Conservation (phyloP, 768 basidiomycete species). For the Leccinum arenicola region DNA sequence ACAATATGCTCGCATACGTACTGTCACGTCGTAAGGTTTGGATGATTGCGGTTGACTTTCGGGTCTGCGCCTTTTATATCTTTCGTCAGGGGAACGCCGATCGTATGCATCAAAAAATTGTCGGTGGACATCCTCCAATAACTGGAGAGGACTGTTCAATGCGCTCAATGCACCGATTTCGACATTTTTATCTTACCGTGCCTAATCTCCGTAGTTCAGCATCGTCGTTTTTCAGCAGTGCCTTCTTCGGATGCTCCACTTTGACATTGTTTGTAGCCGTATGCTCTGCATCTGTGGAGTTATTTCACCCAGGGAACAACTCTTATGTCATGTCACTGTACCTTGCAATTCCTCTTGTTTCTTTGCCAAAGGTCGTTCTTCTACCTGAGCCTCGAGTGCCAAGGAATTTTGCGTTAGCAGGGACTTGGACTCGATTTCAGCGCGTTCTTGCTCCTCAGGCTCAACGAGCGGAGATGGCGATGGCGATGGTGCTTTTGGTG, state of each 20-base stretch:
- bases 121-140: slow-evolving; percentile 77
- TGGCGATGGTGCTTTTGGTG: slow-evolving; percentile 9
- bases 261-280: slow-evolving; percentile 24
- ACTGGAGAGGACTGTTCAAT: slow-evolving; percentile 39
- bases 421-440: slow-evolving; percentile 47
- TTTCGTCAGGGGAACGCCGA: slow-evolving; percentile 27
- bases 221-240: slow-evolving; percentile 86
- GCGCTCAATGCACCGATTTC: neutral
- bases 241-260: slow-evolving; percentile 58
- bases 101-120: slow-evolving; percentile 75
- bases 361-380: slow-evolving; percentile 84
- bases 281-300: slow-evolving; percentile 11
- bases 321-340: slow-evolving; percentile 27
- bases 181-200: slow-evolving; percentile 45
- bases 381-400: slow-evolving; percentile 79
- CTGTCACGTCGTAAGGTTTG: slow-evolving; percentile 72
- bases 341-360: slow-evolving; percentile 77
- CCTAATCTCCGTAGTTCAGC: slow-evolving; percentile 75
- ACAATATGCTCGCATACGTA: slow-evolving; percentile 36
- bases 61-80: slow-evolving; percentile 28
- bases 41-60: slow-evolving; percentile 22
- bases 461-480: slow-evolving; percentile 12
- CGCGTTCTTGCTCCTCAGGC: slow-evolving; percentile 42
- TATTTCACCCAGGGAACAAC: neutral
- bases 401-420: slow-evolving; percentile 70